A percentile compares a stretch with the other conserved stretches of the same genome.
These are phyloP conservation scores for Tricholomella constricta DNA, from an alignment of 768 basidiomycete species.

Conservation along the genomic window DNA sequence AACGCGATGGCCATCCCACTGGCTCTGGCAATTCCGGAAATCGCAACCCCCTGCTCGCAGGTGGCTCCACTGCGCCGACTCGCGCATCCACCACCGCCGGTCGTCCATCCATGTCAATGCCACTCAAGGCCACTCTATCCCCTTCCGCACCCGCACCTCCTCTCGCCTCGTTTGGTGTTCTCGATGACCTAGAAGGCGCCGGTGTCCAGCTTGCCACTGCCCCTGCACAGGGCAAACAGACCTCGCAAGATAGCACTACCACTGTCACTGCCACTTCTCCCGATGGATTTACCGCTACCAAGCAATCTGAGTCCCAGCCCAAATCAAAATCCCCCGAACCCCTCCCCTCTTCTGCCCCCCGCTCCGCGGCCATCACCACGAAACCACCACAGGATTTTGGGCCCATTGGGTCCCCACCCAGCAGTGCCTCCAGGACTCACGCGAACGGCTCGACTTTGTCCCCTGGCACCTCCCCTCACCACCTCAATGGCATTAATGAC, in stretches of 20 bases:
- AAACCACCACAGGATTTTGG: constrained; percentile 58
- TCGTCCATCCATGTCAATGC: constrained; percentile 66
- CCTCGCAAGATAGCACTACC: constrained; percentile 18
- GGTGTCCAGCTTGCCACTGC: constrained; percentile 45
- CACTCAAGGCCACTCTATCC: constrained; percentile 71
- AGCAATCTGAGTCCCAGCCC: constrained; percentile 14
- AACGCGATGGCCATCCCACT: constrained; percentile 35
- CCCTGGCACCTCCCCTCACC: constrained; percentile 60
- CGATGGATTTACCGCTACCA: constrained; percentile 4
- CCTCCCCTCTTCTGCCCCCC: constrained; percentile 60
- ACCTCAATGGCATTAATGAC: constrained; percentile 30
- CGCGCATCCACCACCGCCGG: constrained; percentile 41
- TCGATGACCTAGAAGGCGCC: constrained; percentile 55
- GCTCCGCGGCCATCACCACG: constrained; percentile 42
- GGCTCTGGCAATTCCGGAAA: constrained; percentile 22
- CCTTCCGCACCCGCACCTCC: constrained; percentile 82
- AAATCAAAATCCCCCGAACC: constrained; percentile 46
- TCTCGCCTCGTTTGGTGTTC: constrained; percentile 64
- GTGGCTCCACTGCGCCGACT: constrained; percentile 72
- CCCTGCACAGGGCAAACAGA: constrained; percentile 40
- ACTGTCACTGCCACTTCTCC: constrained; percentile 3
- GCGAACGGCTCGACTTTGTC: constrained; percentile 40
- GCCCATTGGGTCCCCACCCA: constrained; percentile 82
- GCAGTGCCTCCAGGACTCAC: constrained; percentile 38
- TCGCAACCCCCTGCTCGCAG: constrained; percentile 45